Percentiles rank a stretch among this genome's conserved stretches.
Evolutionary conservation across 257 asterid species (phyloP).

Genomic region (Penstemon barbatus): DNA sequence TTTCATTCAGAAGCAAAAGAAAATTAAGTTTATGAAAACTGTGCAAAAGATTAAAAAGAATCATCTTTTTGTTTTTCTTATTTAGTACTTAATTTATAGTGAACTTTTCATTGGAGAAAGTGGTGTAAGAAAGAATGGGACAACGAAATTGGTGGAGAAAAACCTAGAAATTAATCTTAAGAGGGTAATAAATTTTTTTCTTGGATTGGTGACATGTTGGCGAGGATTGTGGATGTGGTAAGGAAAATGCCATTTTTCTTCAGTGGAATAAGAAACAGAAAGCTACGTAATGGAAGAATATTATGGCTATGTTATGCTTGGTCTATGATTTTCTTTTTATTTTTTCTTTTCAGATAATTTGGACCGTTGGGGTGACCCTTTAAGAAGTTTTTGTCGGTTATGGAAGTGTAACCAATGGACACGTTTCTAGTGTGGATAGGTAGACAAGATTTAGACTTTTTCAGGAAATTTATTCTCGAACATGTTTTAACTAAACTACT

Average conservation of each 20-base stretch:
- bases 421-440: neutral
- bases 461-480: too few species aligned
- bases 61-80: neutral
- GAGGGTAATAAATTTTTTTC: neutral
- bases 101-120: conserved; percentile 34
- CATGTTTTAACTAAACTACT: too few species aligned
- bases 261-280: conserved; percentile 30
- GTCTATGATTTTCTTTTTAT: neutral
- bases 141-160: conserved; percentile 40
- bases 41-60: conserved; percentile 1
- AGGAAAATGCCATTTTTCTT: conserved; percentile 8
- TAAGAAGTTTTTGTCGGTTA: conserved; percentile 19
- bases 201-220: conserved; percentile 28
- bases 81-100: conserved; percentile 8
- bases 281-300: conserved; percentile 18
- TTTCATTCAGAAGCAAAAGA: conserved; percentile 46
- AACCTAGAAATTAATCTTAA: conserved; percentile 12
- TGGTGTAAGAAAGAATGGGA: conserved; percentile 36
- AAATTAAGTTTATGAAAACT: conserved; percentile 24
- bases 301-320: conserved; percentile 8
- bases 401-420: neutral
- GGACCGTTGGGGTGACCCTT: conserved; percentile 15
- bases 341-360: neutral
- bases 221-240: conserved; percentile 42
- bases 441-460: neutral